Base-by-base conservation (phyloP, 2,329 filamentous ascomycete species). In the Phaeosphaeriaceae sp. region DNA sequence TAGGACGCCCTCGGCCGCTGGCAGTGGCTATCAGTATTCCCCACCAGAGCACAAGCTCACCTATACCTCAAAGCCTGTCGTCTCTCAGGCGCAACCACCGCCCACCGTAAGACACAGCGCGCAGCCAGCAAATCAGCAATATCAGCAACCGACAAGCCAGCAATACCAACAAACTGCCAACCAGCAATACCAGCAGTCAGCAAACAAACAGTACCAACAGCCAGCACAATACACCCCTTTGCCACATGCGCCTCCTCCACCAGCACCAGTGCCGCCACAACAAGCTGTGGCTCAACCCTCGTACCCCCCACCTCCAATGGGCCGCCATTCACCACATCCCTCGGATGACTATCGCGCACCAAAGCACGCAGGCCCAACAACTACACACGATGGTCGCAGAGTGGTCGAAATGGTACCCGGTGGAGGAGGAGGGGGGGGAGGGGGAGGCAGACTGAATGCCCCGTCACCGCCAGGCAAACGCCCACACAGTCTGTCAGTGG, bases 321-420 rank as follows among this genome's bases (percentile, higher is more conserved):
- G 63, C 13, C 7, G 26, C n/a, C 61, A 67, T 42, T 60, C 65
- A 15, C 54, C 58, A 38, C 62, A 58, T n/a, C 56, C 64, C 11
- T 16, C 36, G 16, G 58, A 63, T 3, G 64, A 68, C 34, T 57
- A 64, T 12, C 54, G 68, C 20, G 46, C 62, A 3, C 38, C 50
- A 4, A 68, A 65, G 34, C 61, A 63, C 37, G 50, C 59, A 6
- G 63, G 56, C 5, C 41, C 58, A 1, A 46, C 53, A 16, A 54
- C 44, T 20, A 47, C 57, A 26, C 68, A 70, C 39, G 63, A 66
- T n/a, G 63, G 64, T 45, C 68, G 61, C 48, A 67, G 68, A 39
- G 61, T 76, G 6, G 72, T 78, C 1, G 76, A 79, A 52, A 72
- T 79, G 53, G 74, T 71, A 6, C 76, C 76, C 6, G 67, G 70